Evolutionary conservation across 1,284 basidiomycete genomes (phyloP).

Genomic region (Anthracocystis setariae): DNA sequence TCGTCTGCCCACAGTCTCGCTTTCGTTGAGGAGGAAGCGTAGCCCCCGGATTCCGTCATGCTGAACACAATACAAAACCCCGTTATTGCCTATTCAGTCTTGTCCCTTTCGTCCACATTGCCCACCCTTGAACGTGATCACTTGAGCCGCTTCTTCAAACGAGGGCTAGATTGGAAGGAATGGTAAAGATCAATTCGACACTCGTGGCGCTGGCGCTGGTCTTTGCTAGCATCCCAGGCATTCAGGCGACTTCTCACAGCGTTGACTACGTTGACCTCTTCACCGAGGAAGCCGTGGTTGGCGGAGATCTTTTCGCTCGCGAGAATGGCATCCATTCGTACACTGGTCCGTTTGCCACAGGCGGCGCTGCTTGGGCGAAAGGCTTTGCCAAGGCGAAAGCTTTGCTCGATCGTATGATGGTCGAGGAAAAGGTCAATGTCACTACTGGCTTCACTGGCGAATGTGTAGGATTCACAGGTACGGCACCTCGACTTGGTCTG

Average conservation of each 20-base stretch:
- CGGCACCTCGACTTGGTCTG: constrained; percentile 74
- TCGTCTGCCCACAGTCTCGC: no score
- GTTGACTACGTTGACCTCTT: constrained; percentile 9
- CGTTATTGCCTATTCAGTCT: no score
- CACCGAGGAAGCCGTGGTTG: no score
- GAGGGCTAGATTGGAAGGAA: background rate
- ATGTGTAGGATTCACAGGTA: constrained; percentile 53
- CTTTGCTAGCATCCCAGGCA: constrained; percentile 7
- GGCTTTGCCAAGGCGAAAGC: constrained; percentile 71
- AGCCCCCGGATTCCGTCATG: no score
- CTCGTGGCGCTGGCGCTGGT: background rate
- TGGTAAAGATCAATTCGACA: background rate
- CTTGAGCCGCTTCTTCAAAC: no score
- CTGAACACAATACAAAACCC: no score
- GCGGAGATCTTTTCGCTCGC: constrained; percentile 10
- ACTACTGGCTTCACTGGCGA: constrained; percentile 66
- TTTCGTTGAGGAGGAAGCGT: no score
- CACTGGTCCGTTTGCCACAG: constrained; percentile 37
- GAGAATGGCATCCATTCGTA: constrained; percentile 26
- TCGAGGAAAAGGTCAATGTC: constrained; percentile 70
- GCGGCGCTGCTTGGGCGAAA: constrained; percentile 71
- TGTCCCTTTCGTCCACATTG: no score
- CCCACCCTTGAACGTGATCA: no score
- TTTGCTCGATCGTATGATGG: constrained; percentile 67
- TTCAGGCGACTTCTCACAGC: constrained; percentile 1